phyloP scores from a whole-genome alignment of 306 rosid genomes.

The Trifolium dubium region DNA sequence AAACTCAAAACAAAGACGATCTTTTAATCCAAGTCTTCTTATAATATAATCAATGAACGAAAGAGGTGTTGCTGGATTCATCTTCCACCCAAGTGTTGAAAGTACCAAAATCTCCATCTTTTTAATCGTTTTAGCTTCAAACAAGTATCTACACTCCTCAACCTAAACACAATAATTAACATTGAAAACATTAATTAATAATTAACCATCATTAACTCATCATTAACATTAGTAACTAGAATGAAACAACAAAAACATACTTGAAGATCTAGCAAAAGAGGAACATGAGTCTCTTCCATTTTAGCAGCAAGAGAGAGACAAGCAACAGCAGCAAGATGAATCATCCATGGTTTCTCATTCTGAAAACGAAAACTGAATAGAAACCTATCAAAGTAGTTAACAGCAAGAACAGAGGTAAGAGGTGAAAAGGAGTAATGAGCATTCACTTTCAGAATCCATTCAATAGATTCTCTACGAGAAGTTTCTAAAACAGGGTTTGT shows the following conservation, averaged over 20 bases:
- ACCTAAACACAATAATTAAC: slow-evolving; percentile 50
- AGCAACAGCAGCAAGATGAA: slow-evolving; percentile 79
- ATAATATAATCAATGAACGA: slow-evolving; percentile 74
- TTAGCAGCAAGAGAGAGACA: slow-evolving; percentile 92
- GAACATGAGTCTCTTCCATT: slow-evolving; percentile 86
- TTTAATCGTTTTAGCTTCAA: slow-evolving; percentile 77
- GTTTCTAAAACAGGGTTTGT: slow-evolving; percentile 39
- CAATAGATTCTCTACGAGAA: slow-evolving; percentile 61
- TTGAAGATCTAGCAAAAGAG: slow-evolving; percentile 75
- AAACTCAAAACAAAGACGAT: slow-evolving; percentile 68
- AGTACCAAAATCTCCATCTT: slow-evolving; percentile 92
- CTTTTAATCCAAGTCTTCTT: slow-evolving; percentile 69
- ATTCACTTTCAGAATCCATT: slow-evolving; percentile 77
- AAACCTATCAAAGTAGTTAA: slow-evolving; percentile 77
- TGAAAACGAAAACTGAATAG: slow-evolving; percentile 54
- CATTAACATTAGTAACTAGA: too few relatives aligned
- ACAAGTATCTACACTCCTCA: slow-evolving; percentile 63
- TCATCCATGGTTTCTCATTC: slow-evolving; percentile 86
- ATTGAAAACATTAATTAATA: too few relatives aligned
- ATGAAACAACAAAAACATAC: slow-evolving; percentile 43
- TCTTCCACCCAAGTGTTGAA: slow-evolving; percentile 86
- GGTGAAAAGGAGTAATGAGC: slow-evolving; percentile 72
- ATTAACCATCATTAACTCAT: too few relatives aligned
- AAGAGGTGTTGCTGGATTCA: slow-evolving; percentile 84
- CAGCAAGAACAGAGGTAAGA: slow-evolving; percentile 79